Conservation (phyloP, 176 grass and related monocot species). For the Neostapfia colusana region DNA sequence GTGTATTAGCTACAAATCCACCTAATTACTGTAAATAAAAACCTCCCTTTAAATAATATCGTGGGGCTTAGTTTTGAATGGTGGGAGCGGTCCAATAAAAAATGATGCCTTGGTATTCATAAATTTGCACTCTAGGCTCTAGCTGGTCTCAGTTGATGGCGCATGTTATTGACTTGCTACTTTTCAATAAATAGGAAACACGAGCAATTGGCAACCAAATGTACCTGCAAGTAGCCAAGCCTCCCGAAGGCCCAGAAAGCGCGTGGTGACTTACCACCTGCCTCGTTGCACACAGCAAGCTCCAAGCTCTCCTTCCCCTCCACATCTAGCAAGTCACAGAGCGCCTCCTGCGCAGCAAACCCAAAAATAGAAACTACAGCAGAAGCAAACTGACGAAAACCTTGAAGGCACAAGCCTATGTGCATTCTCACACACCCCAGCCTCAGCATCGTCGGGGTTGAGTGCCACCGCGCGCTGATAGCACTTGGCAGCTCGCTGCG, state of each 20-base stretch:
- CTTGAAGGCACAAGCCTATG: slow-evolving; percentile 10
- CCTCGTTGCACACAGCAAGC: slow-evolving; percentile 80
- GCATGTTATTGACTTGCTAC: not conserved
- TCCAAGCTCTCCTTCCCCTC: slow-evolving; percentile 93
- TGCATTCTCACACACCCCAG: slow-evolving; percentile 58
- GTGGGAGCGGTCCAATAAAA: not conserved
- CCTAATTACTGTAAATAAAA: not conserved
- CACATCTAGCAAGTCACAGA: slow-evolving; percentile 78
- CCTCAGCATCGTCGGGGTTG: slow-evolving; percentile 61
- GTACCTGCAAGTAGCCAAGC: slow-evolving; percentile 95
- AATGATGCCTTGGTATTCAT: not conserved
- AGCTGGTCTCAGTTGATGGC: slow-evolving; percentile 1
- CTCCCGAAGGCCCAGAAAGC: slow-evolving; percentile 84
- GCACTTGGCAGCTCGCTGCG: slow-evolving; percentile 72
- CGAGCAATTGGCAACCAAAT: slow-evolving; percentile 27
- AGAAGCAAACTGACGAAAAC: slow-evolving; percentile 27
- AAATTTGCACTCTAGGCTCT: not conserved
- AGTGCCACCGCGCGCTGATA: slow-evolving; percentile 72
- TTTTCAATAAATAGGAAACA: slow-evolving; percentile 6
- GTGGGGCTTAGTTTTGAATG: not conserved
- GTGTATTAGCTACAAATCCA: not conserved
- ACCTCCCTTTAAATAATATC: not conserved
- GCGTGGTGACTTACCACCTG: slow-evolving; percentile 65
- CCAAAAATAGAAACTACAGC: slow-evolving; percentile 23
- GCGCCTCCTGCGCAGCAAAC: slow-evolving; percentile 49